phyloP scores from a whole-genome alignment of 2,329 filamentous ascomycete species.

The Nemania bipapillata region DNA sequence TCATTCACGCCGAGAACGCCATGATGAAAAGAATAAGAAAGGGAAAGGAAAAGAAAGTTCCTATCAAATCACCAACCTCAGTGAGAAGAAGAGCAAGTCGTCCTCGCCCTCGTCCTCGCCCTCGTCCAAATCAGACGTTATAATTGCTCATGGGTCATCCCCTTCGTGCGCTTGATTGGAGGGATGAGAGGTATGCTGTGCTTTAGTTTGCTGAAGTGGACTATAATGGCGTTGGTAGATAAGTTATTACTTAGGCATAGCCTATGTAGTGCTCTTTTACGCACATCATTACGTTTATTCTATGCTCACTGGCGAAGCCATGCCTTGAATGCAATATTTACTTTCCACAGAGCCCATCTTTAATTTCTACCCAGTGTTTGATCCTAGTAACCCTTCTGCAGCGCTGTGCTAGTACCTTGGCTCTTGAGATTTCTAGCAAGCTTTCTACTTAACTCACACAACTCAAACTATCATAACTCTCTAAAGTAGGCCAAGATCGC shows the following conservation, averaged over 20 bases:
- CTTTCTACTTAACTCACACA: slow-evolving; percentile 6
- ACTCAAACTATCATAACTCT: slow-evolving; percentile 14
- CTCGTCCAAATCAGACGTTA: slow-evolving; percentile 42
- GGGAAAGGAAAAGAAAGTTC: slow-evolving; percentile 44
- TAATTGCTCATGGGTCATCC: slow-evolving; percentile 47
- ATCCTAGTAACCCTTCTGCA: neutral
- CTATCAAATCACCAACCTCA: slow-evolving; percentile 27
- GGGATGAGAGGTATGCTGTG: neutral
- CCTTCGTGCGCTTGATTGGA: slow-evolving; percentile 28
- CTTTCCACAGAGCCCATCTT: neutral
- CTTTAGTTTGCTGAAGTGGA: neutral
- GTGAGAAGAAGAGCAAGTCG: slow-evolving; percentile 42
- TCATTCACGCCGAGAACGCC: slow-evolving; percentile 25
- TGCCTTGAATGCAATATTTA: neutral
- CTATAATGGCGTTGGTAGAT: neutral
- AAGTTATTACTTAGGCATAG: neutral
- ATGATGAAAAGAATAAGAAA: slow-evolving; percentile 38
- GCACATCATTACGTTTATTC: neutral
- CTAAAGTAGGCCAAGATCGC: neutral
- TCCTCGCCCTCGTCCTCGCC: neutral
- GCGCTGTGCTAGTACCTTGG: neutral
- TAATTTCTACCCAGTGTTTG: neutral
- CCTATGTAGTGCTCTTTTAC: neutral
- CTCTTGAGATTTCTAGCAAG: neutral
- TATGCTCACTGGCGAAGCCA: neutral